These are phyloP conservation scores for Linnemannia exigua DNA, from an alignment of 192 early-diverging fungal species.

Conservation along the genomic window DNA sequence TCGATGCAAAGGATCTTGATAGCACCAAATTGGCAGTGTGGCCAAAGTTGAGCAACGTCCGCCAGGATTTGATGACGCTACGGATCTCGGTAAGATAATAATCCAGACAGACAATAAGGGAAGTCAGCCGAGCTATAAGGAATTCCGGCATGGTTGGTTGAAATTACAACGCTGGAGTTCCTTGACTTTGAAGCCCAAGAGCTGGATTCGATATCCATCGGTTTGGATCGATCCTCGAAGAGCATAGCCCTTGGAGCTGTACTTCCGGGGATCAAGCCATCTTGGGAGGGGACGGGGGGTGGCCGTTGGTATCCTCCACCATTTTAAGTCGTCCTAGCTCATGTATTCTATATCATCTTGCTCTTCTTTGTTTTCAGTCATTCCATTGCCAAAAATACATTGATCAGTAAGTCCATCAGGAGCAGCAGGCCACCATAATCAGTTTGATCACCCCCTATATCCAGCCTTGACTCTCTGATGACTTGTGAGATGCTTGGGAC, in stretches of 20 bases:
- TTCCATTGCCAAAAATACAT: no score
- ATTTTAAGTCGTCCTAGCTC: no score
- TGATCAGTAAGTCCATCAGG: no score
- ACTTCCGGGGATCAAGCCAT: background rate
- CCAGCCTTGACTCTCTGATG: no score
- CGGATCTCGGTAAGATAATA: slow-evolving; percentile 12
- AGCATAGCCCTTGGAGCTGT: background rate
- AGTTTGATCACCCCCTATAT: no score
- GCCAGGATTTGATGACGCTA: slow-evolving; percentile 9
- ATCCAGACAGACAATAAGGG: background rate
- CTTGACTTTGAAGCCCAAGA: background rate
- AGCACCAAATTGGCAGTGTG: background rate
- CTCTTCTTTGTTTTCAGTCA: no score
- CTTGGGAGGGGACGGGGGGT: background rate
- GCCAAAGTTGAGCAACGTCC: slow-evolving; percentile 13
- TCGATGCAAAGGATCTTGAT: slow-evolving; percentile 11
- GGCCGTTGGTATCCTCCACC: background rate
- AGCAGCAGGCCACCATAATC: no score
- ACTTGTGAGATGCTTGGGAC: no score
- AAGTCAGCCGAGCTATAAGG: background rate
- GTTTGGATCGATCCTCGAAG: slow-evolving; percentile 4
- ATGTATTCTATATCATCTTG: no score
- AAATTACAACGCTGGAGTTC: background rate
- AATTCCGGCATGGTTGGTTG: background rate
- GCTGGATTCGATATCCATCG: background rate